Conservation (phyloP, 2,329 filamentous ascomycete species). For the Neonectria faginata region DNA sequence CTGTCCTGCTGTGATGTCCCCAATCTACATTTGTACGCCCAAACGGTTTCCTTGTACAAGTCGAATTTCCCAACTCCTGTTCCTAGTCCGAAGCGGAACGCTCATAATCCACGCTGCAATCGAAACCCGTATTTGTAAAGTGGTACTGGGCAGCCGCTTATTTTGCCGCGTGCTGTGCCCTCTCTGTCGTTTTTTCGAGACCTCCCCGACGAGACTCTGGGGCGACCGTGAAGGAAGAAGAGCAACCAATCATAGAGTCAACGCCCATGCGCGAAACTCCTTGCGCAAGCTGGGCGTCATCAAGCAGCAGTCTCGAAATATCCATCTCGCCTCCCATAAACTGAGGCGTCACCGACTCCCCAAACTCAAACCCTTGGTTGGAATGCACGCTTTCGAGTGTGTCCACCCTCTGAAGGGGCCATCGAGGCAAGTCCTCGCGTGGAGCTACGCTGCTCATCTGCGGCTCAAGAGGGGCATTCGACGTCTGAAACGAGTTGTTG, state of each 20-base stretch:
- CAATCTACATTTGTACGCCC: constrained; percentile 41
- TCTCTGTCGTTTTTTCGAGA: constrained; percentile 25
- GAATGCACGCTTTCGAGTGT: constrained; percentile 43
- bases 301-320: constrained; percentile 69
- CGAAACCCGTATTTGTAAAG: constrained; percentile 20
- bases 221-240: constrained; percentile 36
- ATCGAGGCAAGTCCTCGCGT: constrained; percentile 61
- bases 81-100: constrained; percentile 31
- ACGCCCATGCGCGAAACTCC: constrained; percentile 41
- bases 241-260: constrained; percentile 43
- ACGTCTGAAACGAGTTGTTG: constrained; percentile 57
- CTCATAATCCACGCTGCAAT: constrained; percentile 35
- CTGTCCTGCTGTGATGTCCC: constrained; percentile 32
- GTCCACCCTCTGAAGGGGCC: constrained; percentile 54
- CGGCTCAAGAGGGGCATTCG: constrained; percentile 54
- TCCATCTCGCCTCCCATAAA: constrained; percentile 69
- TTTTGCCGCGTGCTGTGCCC: constrained; percentile 31
- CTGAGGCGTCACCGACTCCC: constrained; percentile 54
- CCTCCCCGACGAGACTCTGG: constrained; percentile 31
- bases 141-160: constrained; percentile 22
- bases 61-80: constrained; percentile 41
- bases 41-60: constrained; percentile 29
- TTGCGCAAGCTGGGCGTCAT: constrained; percentile 57
- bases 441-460: constrained; percentile 56
- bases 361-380: constrained; percentile 57